These are phyloP conservation scores for Setomelanomma holmii DNA, from an alignment of 2,329 filamentous ascomycete species.

Conservation along the genomic window DNA sequence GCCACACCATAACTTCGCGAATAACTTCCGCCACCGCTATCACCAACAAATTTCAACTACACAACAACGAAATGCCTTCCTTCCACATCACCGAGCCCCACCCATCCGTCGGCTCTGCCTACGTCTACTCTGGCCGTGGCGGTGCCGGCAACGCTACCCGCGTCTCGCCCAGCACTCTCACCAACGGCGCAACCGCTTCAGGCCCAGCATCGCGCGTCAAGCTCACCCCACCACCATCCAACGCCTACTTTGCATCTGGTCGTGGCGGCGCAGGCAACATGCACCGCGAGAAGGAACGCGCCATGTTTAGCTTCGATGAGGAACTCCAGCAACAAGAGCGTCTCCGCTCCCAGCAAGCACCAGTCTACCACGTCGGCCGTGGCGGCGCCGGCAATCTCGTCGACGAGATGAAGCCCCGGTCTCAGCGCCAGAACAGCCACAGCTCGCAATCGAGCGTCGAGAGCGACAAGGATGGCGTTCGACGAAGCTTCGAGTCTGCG, in stretches of 20 bases:
- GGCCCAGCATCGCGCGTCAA: constrained; percentile 59
- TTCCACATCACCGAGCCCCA: constrained; percentile 69
- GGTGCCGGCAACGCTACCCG: constrained; percentile 66
- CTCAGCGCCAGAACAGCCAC: constrained; percentile 38
- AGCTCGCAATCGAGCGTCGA: constrained; percentile 21
- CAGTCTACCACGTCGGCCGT: constrained; percentile 69
- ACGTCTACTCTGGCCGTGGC: constrained; percentile 63
- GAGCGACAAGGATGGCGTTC: constrained; percentile 6
- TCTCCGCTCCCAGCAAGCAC: constrained; percentile 62
- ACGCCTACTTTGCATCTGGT: constrained; percentile 67
- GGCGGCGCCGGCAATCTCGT: constrained; percentile 66
- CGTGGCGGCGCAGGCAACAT: constrained; percentile 74
- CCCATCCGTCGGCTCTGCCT: constrained; percentile 65
- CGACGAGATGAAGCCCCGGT: constrained; percentile 46
- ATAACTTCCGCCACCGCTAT: constrained; percentile 15
- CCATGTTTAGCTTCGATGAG: constrained; percentile 74
- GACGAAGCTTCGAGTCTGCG: constrained; percentile 36
- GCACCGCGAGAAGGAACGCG: constrained; percentile 60
- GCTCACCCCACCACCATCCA: constrained; percentile 54
- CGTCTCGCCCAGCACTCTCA: constrained; percentile 62
- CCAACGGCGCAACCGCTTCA: constrained; percentile 53
- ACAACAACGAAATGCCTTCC: constrained; percentile 43
- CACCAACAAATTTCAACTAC: constrained; percentile 4
- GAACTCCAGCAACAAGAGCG: constrained; percentile 66
- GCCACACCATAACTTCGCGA: constrained; percentile 12